Conservation (phyloP, 2,329 filamentous ascomycete genomes). For the Amauroascus verrucosus region DNA sequence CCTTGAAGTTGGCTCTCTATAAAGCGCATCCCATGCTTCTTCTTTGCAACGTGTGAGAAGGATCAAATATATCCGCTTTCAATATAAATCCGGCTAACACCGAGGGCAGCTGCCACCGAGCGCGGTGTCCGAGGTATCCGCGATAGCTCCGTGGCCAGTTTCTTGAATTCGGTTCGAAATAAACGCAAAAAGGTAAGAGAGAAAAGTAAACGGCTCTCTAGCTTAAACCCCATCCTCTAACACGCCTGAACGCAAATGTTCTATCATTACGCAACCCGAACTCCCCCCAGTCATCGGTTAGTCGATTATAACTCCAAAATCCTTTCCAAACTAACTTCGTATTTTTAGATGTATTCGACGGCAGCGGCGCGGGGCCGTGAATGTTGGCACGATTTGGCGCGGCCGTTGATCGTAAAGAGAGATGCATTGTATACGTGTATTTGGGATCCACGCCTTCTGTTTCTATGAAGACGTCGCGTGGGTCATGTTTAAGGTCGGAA, state of each 20-base stretch:
- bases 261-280: conserved; percentile 58
- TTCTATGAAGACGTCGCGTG: conserved; percentile 64
- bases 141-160: neutral
- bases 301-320: conserved; percentile 80
- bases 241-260: conserved; percentile 52
- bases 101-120: neutral
- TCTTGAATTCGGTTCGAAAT: neutral
- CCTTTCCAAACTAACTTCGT: conserved; percentile 83
- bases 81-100: neutral
- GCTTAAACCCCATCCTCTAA: conserved; percentile 47
- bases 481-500: conserved; percentile 20
- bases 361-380: neutral
- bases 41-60: neutral
- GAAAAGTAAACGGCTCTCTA: no score
- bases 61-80: neutral
- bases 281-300: conserved; percentile 84
- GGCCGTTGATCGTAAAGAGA: conserved; percentile 53
- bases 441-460: conserved; percentile 70
- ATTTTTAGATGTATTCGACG: conserved; percentile 50
- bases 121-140: no score
- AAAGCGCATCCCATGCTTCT: neutral
- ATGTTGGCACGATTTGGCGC: conserved; percentile 33
- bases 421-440: conserved; percentile 76
- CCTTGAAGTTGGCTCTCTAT: neutral
- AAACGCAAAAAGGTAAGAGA: no score